A percentile compares a stretch with the other conserved stretches of the same genome.
phyloP scores from a whole-genome alignment of 2,329 filamentous ascomycete species.

The Pseudopithomyces chartarum region DNA sequence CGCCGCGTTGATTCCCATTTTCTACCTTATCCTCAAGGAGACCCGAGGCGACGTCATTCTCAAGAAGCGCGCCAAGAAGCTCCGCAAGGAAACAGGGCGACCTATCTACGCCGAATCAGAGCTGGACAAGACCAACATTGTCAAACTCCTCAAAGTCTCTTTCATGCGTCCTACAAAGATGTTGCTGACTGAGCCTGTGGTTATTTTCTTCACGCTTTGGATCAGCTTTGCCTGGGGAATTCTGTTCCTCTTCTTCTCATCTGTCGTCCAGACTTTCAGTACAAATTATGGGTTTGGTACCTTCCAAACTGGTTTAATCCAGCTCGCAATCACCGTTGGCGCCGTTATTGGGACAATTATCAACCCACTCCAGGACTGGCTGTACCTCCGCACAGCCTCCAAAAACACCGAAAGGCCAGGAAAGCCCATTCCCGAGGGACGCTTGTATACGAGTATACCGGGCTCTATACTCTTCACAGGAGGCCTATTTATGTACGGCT shows the following conservation, averaged over 20 bases:
- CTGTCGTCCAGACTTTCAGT: slow-evolving; percentile 48
- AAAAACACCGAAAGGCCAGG: slow-evolving; percentile 47
- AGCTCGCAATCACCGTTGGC: slow-evolving; percentile 50
- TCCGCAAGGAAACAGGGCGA: slow-evolving; percentile 44
- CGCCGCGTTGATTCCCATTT: slow-evolving; percentile 47
- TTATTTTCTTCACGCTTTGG: slow-evolving; percentile 52
- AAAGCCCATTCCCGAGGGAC: slow-evolving; percentile 49
- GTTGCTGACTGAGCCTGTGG: slow-evolving; percentile 50
- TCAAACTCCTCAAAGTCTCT: slow-evolving; percentile 41
- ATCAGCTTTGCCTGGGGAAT: slow-evolving; percentile 53
- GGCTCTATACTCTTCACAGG: slow-evolving; percentile 46
- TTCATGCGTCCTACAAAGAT: slow-evolving; percentile 49
- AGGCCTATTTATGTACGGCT: slow-evolving; percentile 37
- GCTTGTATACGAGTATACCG: slow-evolving; percentile 49
- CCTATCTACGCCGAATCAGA: slow-evolving; percentile 37
- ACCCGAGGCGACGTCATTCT: slow-evolving; percentile 51
- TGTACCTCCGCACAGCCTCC: slow-evolving; percentile 34
- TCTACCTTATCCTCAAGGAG: slow-evolving; percentile 50
- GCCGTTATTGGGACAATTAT: slow-evolving; percentile 49
- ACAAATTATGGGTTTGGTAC: slow-evolving; percentile 43
- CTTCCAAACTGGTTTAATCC: slow-evolving; percentile 45
- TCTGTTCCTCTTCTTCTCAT: slow-evolving; percentile 50
- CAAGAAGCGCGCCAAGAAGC: slow-evolving; percentile 43
- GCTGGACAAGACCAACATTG: slow-evolving; percentile 10
- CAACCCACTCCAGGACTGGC: slow-evolving; percentile 45